Conservation (phyloP, 352 stramenopile species). For the Globisporangium irregulare region DNA sequence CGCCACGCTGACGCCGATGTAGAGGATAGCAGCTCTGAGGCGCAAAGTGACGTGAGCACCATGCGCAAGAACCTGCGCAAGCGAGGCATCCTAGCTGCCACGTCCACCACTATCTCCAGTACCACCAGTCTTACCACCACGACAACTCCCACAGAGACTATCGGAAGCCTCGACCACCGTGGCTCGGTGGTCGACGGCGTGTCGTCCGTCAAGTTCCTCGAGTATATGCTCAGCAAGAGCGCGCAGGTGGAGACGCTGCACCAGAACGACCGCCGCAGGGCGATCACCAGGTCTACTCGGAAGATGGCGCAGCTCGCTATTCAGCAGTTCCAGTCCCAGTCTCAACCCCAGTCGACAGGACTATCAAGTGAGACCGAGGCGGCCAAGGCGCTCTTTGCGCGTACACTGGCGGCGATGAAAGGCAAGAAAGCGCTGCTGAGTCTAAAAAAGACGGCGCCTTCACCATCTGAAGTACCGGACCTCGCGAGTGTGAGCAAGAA, state of each 20-base stretch:
- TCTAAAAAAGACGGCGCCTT: slow-evolving; percentile 12
- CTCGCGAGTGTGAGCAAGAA: slow-evolving; percentile 35
- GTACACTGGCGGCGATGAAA: slow-evolving; percentile 28
- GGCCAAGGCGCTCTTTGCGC: slow-evolving; percentile 24
- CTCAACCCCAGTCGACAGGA: slow-evolving; percentile 5
- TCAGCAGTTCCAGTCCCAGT: slow-evolving; percentile 20
- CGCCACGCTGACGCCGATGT: neutral
- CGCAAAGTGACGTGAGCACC: slow-evolving; percentile 13
- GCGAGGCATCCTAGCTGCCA: slow-evolving; percentile 17
- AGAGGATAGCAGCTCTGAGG: neutral
- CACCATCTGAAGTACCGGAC: slow-evolving; percentile 3
- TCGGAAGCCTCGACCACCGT: neutral
- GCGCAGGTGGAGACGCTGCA: slow-evolving; percentile 30
- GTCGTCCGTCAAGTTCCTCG: slow-evolving; percentile 34
- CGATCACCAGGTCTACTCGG: slow-evolving; percentile 25
- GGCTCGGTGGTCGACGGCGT: neutral
- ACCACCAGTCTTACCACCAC: neutral
- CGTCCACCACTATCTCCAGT: neutral
- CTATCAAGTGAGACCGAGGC: slow-evolving; percentile 7
- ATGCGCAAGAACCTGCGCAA: slow-evolving; percentile 20
- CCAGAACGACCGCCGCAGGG: slow-evolving; percentile 39
- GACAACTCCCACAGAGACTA: neutral
- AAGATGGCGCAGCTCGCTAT: slow-evolving; percentile 38
- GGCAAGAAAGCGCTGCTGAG: slow-evolving; percentile 27
- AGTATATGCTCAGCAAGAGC: slow-evolving; percentile 50